Evolutionary conservation across 139 green algal genomes (phyloP).

Genomic region (Picochlorum costavermella): DNA sequence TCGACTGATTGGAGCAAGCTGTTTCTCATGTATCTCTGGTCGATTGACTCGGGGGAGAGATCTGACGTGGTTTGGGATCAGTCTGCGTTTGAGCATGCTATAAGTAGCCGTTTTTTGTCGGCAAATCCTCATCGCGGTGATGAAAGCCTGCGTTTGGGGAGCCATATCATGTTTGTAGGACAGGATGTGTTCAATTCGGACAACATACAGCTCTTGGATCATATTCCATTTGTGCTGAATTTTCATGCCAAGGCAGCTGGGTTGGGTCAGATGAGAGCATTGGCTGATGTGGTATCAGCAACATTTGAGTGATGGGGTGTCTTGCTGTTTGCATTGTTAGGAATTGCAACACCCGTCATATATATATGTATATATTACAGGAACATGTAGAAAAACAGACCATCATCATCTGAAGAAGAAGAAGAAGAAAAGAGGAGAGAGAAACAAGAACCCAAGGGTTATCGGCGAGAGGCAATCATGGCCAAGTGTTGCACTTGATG

Average conservation of each 20-base stretch:
- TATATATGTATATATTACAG: no score
- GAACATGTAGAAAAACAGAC: no score
- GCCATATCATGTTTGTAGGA: neutral
- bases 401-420: no score
- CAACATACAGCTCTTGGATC: neutral
- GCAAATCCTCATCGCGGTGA: neutral
- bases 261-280: no score
- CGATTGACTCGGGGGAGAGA: neutral
- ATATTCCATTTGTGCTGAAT: neutral
- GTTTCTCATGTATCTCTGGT: neutral
- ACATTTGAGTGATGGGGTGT: no score
- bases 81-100: neutral
- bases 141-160: neutral
- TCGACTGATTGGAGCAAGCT: neutral
- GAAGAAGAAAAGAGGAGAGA: no score
- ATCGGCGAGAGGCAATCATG: no score
- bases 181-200: neutral
- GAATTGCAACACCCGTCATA: no score
- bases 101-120: neutral
- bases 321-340: no score
- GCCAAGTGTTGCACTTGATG: no score
- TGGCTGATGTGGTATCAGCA: no score
- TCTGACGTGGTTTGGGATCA: neutral
- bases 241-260: neutral
- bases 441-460: no score